Evolutionary conservation across 1,284 basidiomycete genomes (phyloP), one percentile per base, ranked within the genome.

Genomic region (Rhodotorula sp.): DNA sequence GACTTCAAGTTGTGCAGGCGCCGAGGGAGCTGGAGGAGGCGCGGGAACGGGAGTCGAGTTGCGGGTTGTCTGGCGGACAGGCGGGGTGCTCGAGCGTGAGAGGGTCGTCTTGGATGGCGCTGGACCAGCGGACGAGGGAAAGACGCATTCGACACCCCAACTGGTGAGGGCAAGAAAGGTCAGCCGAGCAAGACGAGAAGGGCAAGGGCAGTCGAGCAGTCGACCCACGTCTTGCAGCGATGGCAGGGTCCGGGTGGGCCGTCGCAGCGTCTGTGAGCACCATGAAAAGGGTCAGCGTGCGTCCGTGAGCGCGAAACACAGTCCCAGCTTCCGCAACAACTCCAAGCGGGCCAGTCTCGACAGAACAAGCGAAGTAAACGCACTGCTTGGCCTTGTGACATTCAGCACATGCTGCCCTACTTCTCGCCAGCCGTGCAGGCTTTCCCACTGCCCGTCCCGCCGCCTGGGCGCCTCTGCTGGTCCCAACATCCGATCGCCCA

Each of bases 171-270:
- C 2, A 10, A 24, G n/a, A 34, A 15, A 32, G 57, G 51, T 30
- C 24, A 19, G n/a, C 8, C 19, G 34, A 5, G 32, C 27, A 17
- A 27, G 17, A 24, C 19, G 19, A 19, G 44, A 34, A 11, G 34
- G 24, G 17, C 10, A n/a, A 15, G 29, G 29, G 2, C 19, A 13
- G 17, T 36, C 27, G 9, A n/a, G 2, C 19, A 13, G 17, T 20
- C n/a, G 15, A 64, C 65, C 53, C 30, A 74, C 73, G 68, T 70
- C 22, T 36, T 51, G 51, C 73, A 74, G 29, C 71, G 66, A 36
- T 73, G 71, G 36, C 73, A 74, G 8, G 73, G 73, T 2, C 73
- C 68, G 6, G 71, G 66, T 8, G 68, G 71, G 1, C 71, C 73
- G 27, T 73, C 71, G 52, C 71, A 74, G 44, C 71, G 73, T 48